phyloP scores from a whole-genome alignment of 192 early-diverging fungal genomes.

The Coemansia sp. region DNA sequence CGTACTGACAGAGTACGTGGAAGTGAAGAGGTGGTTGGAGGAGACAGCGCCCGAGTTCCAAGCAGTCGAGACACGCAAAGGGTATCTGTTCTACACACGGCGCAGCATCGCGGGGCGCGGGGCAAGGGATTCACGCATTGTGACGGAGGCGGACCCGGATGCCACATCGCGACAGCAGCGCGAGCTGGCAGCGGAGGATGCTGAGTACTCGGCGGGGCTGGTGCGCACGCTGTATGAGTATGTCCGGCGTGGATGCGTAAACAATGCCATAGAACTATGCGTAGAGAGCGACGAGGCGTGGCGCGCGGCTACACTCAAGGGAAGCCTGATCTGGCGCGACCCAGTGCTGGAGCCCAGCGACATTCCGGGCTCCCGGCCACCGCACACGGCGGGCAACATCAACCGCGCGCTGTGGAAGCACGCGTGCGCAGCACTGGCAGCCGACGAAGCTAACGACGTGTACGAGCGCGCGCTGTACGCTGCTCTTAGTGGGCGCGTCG shows the following conservation, averaged over 20 bases:
- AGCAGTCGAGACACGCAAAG: conserved; percentile 55
- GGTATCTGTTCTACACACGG: conserved; percentile 56
- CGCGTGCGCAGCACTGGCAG: conserved; percentile 46
- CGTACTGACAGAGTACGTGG: conserved; percentile 42
- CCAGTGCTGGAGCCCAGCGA: conserved; percentile 32
- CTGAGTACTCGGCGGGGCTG: conserved; percentile 60
- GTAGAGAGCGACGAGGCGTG: conserved; percentile 73
- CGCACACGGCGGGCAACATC: conserved; percentile 45
- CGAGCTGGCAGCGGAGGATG: conserved; percentile 34
- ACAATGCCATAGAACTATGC: conserved; percentile 72
- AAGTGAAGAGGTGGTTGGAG: conserved; percentile 56
- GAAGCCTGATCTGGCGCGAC: conserved; percentile 63
- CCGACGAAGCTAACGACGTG: conserved; percentile 52
- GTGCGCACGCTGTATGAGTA: conserved; percentile 73
- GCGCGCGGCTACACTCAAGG: conserved; percentile 77
- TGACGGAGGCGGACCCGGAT: conserved; percentile 47
- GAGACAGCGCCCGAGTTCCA: conserved; percentile 47
- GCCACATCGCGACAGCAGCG: conserved; percentile 42
- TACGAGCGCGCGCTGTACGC: conserved; percentile 84
- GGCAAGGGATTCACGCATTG: conserved; percentile 4
- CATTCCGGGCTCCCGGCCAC: conserved; percentile 17
- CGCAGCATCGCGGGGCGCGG: conserved; percentile 34
- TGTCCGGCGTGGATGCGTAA: conserved; percentile 70
- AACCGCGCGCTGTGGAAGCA: conserved; percentile 53
- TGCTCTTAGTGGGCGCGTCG: conserved; percentile 69